Evolutionary conservation across 306 rosid species (phyloP), one percentile per base, ranked within the genome.

Genomic region (Pterocarpus macrocarpus): DNA sequence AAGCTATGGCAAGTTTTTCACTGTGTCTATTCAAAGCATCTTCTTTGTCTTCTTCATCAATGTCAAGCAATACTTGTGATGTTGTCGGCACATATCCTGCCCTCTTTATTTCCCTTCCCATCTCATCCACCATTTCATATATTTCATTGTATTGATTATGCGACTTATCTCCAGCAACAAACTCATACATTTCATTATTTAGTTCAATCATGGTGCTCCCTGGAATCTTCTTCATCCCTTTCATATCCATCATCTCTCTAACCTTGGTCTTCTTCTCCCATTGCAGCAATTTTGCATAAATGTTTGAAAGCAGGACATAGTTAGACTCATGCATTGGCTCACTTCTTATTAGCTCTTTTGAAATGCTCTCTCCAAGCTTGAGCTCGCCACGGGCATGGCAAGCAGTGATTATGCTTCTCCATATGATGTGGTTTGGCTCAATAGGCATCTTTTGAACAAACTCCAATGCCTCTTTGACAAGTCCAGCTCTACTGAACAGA

Each of bases 141-240:
- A 92, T 92, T 76, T 94, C 90, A 63, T 86, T 86, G 80, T 69
- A 75, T 50, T 86, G 91, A 38, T 83, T 34, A 71, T 91, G 97
- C 3, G 97, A 90, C 83, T 91, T 94, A 84, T 94, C 98, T 30
- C 98, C 97, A 0, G 97, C 93, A 66, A 94, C 94, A 71, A 94
- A 94, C 83, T 92, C 94, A 7, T 87, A 76, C 70, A 92, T 87
- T 85, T 91, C 87, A 6, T 75, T 81, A 33, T 90, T 91, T 22
- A 91, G 83, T 88, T 95, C 97, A 76, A 95, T 89, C 99, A 90
- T 91, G 44, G 97, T 95, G 90, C 99, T 88, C 76, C 99, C 99
- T 1, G 97, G 97, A 67, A 86, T 76, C 82, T 95, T 95, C 69
- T 85, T 90, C 87, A 95, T 86, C 75, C 99, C 97, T 71, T 83